phyloP scores from a whole-genome alignment of 2,329 filamentous ascomycete genomes.

The Thielaviopsis populi region DNA sequence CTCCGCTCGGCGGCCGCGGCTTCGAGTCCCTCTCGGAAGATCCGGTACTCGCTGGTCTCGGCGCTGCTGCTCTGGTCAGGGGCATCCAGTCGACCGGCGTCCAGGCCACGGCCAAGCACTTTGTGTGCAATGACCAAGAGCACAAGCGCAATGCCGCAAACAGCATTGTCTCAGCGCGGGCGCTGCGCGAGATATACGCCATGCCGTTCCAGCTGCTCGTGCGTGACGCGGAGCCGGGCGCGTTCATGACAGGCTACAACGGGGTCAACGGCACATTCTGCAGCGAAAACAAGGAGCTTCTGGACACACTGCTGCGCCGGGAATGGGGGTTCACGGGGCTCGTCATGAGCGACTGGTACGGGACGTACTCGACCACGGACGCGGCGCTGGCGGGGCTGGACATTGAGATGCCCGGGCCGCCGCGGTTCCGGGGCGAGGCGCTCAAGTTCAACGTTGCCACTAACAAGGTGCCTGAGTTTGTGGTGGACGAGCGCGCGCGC shows the following conservation, averaged over 20 bases:
- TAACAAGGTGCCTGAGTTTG: slow-evolving; percentile 40
- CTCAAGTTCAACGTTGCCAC: slow-evolving; percentile 38
- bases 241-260: slow-evolving; percentile 46
- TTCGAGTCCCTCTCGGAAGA: slow-evolving; percentile 47
- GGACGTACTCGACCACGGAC: slow-evolving; percentile 39
- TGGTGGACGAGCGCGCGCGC: slow-evolving; percentile 43
- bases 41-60: slow-evolving; percentile 40
- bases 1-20: slow-evolving; percentile 43
- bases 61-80: slow-evolving; percentile 37
- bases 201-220: slow-evolving; percentile 43
- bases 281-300: slow-evolving; percentile 37
- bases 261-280: slow-evolving; percentile 42
- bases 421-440: slow-evolving; percentile 35
- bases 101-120: slow-evolving; percentile 44
- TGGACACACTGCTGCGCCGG: slow-evolving; percentile 36
- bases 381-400: slow-evolving; percentile 38
- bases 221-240: slow-evolving; percentile 34
- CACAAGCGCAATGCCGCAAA: slow-evolving; percentile 42
- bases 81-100: slow-evolving; percentile 43
- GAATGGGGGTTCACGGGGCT: slow-evolving; percentile 45
- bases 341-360: slow-evolving; percentile 46
- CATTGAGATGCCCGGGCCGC: slow-evolving; percentile 45
- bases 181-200: slow-evolving; percentile 43
- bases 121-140: slow-evolving; percentile 47
- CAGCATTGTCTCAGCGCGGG: slow-evolving; percentile 38